Percentiles rank a stretch among this genome's conserved stretches.
Evolutionary conservation across 192 early-diverging fungal species (phyloP).

Genomic region (Umbelopsis isabellina): DNA sequence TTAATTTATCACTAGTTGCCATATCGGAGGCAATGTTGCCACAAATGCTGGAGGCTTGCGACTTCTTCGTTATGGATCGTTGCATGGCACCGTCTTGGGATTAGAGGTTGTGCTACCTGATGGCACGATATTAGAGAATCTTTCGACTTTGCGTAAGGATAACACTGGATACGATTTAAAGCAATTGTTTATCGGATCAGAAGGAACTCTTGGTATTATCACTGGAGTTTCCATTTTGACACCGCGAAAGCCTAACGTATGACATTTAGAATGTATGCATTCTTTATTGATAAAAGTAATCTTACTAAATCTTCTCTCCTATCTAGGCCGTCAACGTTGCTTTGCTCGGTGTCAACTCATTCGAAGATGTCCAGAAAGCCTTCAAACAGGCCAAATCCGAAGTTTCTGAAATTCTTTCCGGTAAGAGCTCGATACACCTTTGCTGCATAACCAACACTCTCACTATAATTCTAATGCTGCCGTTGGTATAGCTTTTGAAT

Average conservation of each 20-base stretch:
- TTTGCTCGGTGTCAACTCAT: constrained; percentile 77
- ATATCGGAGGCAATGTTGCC: constrained; percentile 99
- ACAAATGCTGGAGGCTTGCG: constrained; percentile 98
- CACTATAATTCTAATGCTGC: background rate
- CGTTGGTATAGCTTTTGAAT: constrained; percentile 79
- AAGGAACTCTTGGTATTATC: constrained; percentile 95
- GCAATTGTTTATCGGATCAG: constrained; percentile 98
- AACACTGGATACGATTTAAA: constrained; percentile 99
- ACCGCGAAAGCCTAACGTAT: constrained; percentile 70
- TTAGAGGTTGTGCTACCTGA: constrained; percentile 94
- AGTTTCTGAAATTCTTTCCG: constrained; percentile 89
- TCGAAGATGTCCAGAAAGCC: constrained; percentile 77
- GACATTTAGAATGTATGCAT: too few relatives aligned
- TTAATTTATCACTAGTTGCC: constrained; percentile 65
- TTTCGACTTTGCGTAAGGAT: constrained; percentile 91
- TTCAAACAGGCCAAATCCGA: constrained; percentile 79
- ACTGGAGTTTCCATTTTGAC: constrained; percentile 91
- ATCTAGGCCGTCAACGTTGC: constrained; percentile 68
- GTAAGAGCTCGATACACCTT: constrained; percentile 22
- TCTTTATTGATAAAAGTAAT: too few relatives aligned
- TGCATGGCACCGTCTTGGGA: constrained; percentile 96
- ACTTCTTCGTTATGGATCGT: constrained; percentile 90
- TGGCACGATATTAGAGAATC: constrained; percentile 85
- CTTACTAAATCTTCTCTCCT: background rate
- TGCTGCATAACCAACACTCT: background rate